phyloP scores from a whole-genome alignment of 495 filamentous ascomycete species.

The Aspergillus incahuasiensis region DNA sequence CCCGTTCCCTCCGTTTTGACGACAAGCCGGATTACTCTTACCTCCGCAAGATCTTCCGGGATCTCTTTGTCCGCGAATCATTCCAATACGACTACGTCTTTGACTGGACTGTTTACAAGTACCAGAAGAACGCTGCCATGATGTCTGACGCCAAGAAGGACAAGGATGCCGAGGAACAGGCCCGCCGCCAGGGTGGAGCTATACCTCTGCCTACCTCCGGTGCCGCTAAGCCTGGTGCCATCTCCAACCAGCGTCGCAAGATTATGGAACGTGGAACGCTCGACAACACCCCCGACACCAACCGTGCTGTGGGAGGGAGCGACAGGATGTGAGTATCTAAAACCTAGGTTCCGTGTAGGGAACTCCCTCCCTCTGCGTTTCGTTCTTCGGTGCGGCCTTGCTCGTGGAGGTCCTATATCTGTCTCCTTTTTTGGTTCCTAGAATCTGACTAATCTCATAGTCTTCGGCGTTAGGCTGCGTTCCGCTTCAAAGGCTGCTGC shows the following conservation, averaged over 20 bases:
- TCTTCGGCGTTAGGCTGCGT: slow-evolving; percentile 90
- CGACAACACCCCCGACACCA: slow-evolving; percentile 80
- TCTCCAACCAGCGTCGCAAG: slow-evolving; percentile 78
- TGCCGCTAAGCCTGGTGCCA: slow-evolving; percentile 64
- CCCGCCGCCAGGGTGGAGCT: slow-evolving; percentile 55
- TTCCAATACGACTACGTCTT: slow-evolving; percentile 99
- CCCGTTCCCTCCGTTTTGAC: slow-evolving; percentile 95
- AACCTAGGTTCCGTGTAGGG: slow-evolving; percentile 89
- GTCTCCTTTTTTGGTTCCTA: slow-evolving; percentile 51
- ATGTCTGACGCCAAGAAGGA: slow-evolving; percentile 76
- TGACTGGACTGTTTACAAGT: slow-evolving; percentile 99
- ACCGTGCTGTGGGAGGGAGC: slow-evolving; percentile 83
- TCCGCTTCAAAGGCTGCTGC: slow-evolving; percentile 85
- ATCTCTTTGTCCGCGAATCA: slow-evolving; percentile 97
- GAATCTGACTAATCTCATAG: slow-evolving; percentile 81
- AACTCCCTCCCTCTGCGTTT: slow-evolving; percentile 75
- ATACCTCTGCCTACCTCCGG: slow-evolving; percentile 56
- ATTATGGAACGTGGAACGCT: slow-evolving; percentile 68
- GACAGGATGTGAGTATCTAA: slow-evolving; percentile 98
- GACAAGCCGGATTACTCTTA: slow-evolving; percentile 99
- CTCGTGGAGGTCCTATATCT: slow-evolving; percentile 54
- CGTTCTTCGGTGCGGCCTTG: slow-evolving; percentile 75
- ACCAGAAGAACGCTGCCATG: slow-evolving; percentile 97
- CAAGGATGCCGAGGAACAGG: slow-evolving; percentile 73
- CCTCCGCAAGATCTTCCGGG: slow-evolving; percentile 99